These are phyloP conservation scores for Apodospora peruviana DNA, from an alignment of 495 filamentous ascomycete genomes.

Conservation along the genomic window DNA sequence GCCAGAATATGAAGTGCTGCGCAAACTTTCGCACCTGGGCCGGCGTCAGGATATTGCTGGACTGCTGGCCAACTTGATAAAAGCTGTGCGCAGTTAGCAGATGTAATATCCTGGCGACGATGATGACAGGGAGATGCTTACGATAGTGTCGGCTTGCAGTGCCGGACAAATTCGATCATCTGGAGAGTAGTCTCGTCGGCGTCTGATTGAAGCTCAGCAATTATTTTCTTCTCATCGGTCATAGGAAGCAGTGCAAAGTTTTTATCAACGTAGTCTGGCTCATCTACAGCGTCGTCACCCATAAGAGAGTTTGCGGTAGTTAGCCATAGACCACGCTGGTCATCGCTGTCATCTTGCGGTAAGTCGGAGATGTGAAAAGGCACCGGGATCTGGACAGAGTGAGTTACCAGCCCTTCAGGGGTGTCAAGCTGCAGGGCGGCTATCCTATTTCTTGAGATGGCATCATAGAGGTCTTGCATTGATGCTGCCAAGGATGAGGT, in stretches of 20 bases:
- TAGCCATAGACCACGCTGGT: constrained; percentile 72
- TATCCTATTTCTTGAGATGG: constrained; percentile 77
- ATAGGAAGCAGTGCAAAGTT: constrained; percentile 84
- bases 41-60: constrained; percentile 62
- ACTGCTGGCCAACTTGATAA: constrained; percentile 63
- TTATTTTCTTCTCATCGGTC: constrained; percentile 74
- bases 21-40: constrained; percentile 77
- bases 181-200: constrained; percentile 63
- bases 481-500: constrained; percentile 77
- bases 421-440: constrained; percentile 52
- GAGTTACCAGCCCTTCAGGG: constrained; percentile 43
- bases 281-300: constrained; percentile 56
- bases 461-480: constrained; percentile 72
- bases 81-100: constrained; percentile 41
- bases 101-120: too few species aligned
- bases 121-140: constrained; percentile 23
- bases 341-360: constrained; percentile 57
- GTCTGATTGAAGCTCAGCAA: constrained; percentile 76
- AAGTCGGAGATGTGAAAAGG: constrained; percentile 69
- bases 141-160: constrained; percentile 79
- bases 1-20: constrained; percentile 91
- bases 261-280: constrained; percentile 62
- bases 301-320: constrained; percentile 77
- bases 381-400: constrained; percentile 83
- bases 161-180: constrained; percentile 76